Conservation (phyloP, 495 filamentous ascomycete species). For the Gamarada debralockiae region DNA sequence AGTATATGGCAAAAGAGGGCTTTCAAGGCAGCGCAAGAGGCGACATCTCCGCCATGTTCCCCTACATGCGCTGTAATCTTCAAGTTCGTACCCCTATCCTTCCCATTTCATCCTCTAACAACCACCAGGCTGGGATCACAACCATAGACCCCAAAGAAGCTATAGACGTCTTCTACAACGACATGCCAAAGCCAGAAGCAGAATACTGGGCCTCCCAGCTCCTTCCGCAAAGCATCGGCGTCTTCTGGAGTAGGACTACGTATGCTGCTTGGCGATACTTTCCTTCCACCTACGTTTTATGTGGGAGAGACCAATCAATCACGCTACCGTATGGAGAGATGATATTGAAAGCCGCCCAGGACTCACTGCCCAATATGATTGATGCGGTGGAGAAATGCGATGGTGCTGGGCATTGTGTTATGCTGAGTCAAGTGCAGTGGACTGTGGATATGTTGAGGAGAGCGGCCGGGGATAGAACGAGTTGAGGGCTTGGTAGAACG, state of each 20-base stretch:
- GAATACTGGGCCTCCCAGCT: conserved; percentile 28
- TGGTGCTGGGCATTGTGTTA: conserved; percentile 16
- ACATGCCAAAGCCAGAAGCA: conserved; percentile 23
- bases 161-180: conserved; percentile 24
- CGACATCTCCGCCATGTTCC: conserved; percentile 30
- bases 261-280: conserved; percentile 31
- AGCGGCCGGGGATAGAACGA: conserved; percentile 18
- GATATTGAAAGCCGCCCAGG: conserved; percentile 18
- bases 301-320: conserved; percentile 24
- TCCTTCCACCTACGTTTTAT: conserved; percentile 30
- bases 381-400: conserved; percentile 17
- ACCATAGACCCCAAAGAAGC: conserved; percentile 21
- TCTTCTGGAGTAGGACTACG: conserved; percentile 27
- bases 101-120: too few relatives aligned
- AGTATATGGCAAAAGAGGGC: conserved; percentile 23
- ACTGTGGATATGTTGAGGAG: conserved; percentile 21
- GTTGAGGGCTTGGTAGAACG: too few relatives aligned
- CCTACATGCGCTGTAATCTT: conserved; percentile 32
- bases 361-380: conserved; percentile 18
- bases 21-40: conserved; percentile 26
- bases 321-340: conserved; percentile 24
- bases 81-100: conserved; percentile 23
- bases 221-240: conserved; percentile 27
- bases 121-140: conserved; percentile 18
- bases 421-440: conserved; percentile 22